A percentile compares a stretch with the other conserved stretches of the same genome.
Conservation (phyloP, 805 yeast genomes). For the Hanseniaspora pseudoguilliermondii region DNA sequence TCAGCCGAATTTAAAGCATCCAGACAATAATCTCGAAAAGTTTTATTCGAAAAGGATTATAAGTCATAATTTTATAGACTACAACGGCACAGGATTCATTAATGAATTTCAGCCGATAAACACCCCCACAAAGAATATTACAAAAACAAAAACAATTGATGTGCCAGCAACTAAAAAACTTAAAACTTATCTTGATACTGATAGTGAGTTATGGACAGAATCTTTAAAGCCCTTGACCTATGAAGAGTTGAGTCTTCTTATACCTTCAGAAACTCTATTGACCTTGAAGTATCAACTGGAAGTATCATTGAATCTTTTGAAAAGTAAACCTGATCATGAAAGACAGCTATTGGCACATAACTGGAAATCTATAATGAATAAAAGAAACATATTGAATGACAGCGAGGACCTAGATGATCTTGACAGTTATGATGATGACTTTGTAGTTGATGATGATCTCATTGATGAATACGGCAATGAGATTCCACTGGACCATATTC, state of each 20-base stretch:
- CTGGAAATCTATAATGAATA: conserved; percentile 6
- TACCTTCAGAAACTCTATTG: conserved; percentile 21
- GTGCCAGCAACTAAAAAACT: neutral
- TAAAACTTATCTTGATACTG: neutral
- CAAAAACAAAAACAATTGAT: neutral
- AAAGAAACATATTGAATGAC: conserved; percentile 16
- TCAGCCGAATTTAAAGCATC: neutral
- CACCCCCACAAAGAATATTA: neutral
- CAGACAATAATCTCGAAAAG: neutral
- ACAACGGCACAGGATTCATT: neutral
- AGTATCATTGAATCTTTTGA: conserved; percentile 26
- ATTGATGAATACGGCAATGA: conserved; percentile 4
- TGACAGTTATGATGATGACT: conserved; percentile 17
- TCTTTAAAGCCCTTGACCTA: conserved; percentile 24
- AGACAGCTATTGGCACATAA: conserved; percentile 16
- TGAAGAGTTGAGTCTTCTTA: conserved; percentile 20
- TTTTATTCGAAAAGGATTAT: neutral
- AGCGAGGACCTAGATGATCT: conserved; percentile 28
- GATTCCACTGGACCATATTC: conserved; percentile 34
- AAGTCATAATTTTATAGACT: neutral
- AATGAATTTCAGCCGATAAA: neutral
- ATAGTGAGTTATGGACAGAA: neutral
- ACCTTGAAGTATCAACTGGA: conserved; percentile 25
- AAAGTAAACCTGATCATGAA: conserved; percentile 24
- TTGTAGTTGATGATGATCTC: conserved; percentile 15